Conservation (phyloP, 2,329 filamentous ascomycete genomes). For the Cytospora chrysosperma region DNA sequence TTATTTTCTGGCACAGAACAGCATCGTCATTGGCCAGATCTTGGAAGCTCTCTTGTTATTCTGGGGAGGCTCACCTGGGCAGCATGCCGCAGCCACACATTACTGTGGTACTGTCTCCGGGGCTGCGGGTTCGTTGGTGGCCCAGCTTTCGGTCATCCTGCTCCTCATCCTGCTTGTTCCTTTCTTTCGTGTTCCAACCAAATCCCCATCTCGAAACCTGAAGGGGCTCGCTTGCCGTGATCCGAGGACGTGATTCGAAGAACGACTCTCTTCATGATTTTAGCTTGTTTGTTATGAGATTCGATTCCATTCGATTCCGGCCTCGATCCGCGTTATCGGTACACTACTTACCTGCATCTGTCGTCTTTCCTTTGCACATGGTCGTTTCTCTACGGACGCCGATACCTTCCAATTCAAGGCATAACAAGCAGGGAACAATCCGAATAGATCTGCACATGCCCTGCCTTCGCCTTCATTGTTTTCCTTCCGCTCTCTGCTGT, state of each 20-base stretch:
- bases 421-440: background rate
- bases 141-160: background rate
- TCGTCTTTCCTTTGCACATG: background rate
- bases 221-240: constrained; percentile 9
- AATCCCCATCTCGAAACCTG: background rate
- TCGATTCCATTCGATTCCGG: background rate
- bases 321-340: background rate
- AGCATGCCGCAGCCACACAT: constrained; percentile 10
- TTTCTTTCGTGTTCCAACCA: background rate
- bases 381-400: background rate
- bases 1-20: constrained; percentile 12
- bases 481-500: background rate
- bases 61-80: constrained; percentile 7
- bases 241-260: background rate
- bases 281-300: background rate
- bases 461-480: background rate
- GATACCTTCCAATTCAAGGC: background rate
- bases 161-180: background rate
- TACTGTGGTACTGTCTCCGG: background rate
- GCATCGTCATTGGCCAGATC: constrained; percentile 13
- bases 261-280: background rate
- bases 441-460: constrained; percentile 12
- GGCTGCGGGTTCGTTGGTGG: background rate
- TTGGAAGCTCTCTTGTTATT: background rate
- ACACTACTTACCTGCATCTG: too few species aligned